These are phyloP conservation scores for Thraustochytrium sp. DNA, from an alignment of 352 stramenopile genomes.

Conservation along the genomic window DNA sequence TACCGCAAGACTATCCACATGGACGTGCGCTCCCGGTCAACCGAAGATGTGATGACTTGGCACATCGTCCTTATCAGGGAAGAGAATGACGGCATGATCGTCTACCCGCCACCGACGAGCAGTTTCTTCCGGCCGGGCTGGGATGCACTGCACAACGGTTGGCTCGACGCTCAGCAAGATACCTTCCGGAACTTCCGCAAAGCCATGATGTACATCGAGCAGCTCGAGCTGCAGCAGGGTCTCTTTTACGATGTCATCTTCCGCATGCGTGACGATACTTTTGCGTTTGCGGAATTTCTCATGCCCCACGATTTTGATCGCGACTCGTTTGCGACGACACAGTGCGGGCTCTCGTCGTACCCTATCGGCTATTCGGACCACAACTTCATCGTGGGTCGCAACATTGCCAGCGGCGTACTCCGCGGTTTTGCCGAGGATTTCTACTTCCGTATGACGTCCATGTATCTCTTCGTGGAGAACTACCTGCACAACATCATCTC, in stretches of 20 bases:
- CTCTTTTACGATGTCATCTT: neutral
- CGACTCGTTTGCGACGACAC: neutral
- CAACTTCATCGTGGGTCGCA: neutral
- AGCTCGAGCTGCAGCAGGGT: neutral
- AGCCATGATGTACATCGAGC: neutral
- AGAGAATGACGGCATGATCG: neutral
- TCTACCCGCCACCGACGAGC: neutral
- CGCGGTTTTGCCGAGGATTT: neutral
- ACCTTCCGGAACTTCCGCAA: constrained; percentile 14
- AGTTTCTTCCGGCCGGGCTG: too few species aligned
- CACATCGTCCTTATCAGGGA: neutral
- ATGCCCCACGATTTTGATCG: neutral
- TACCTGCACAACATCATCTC: neutral
- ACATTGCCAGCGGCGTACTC: neutral
- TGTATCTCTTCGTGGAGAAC: neutral
- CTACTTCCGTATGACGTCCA: neutral
- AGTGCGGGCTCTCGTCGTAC: neutral
- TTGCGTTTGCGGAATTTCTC: neutral
- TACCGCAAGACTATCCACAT: neutral
- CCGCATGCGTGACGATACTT: neutral
- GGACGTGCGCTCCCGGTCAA: neutral
- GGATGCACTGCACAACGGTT: too few species aligned
- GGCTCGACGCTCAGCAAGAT: neutral
- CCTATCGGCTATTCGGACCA: constrained; percentile 1
- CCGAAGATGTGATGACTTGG: neutral